Base-by-base conservation (phyloP, 371 early-diverging fungal species). In the Apophysomyces variabilis region DNA sequence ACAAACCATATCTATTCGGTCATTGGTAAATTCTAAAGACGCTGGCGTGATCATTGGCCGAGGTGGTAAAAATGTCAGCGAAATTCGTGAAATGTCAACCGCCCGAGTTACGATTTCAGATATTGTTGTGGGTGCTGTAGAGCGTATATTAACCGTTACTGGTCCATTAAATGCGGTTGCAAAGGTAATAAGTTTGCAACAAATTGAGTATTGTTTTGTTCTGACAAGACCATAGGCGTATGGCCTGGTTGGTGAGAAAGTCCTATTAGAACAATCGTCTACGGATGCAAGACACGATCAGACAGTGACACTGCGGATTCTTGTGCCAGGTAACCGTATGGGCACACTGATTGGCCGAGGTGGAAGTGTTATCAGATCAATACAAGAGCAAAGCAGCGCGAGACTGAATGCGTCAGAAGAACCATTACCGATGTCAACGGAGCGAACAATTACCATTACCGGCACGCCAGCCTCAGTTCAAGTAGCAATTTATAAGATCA, bases 331-430 rank as follows among this genome's bases (percentile, higher is more conserved):
- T 67, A 76, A 73, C 58, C 87, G 87, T 16, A 92, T 95, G 92
- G 97, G 98, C 5, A 89, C 91, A 36, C 81, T 97, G 63, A 97
- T 97, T 66, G 98, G 98, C 63, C 94, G 94, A 72, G 87, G 88
- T 13, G 98, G 98, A 12, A 68, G 74, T 14, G 90, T 92, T 61
- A 97, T 97, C 74, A 91, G 91, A 65, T 93, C 94, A 64, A 92
- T 97, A 61, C 91, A 97, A 66, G 90, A 92, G 56, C 77, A 82
- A 26, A 91, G 93, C n/a, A 92, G 95, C 9, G 90, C 94, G 61
- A 89, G 92, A 65, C 85, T 95, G 59, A 89, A 87, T 50, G 93
- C 95, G 4, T 90, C 92, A 11, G 90, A 92, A 73, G 91, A 90
- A 56, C 84, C 89, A 9, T 72, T 92, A 62, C 90, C 92, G 18